These are phyloP conservation scores for Perkinsela sp. DNA, from an alignment of 208 protist species.

Conservation along the genomic window DNA sequence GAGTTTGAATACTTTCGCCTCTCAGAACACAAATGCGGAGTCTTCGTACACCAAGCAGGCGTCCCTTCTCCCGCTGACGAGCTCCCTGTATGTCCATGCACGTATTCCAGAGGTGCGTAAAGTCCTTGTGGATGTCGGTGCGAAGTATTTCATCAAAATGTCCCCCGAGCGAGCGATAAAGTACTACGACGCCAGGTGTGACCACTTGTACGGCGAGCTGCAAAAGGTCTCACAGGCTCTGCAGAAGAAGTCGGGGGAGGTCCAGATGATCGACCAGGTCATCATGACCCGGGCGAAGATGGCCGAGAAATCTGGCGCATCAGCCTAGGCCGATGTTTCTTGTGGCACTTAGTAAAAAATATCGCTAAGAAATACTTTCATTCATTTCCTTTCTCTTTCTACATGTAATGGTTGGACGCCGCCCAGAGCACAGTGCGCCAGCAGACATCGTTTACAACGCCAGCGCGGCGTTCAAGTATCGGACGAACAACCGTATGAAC, in stretches of 20 bases:
- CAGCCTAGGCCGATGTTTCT: no score
- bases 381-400: not conserved
- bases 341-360: no score
- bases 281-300: not conserved
- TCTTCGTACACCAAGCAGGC: not conserved
- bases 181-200: not conserved
- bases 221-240: not conserved
- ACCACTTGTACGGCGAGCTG: not conserved
- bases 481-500: constrained; percentile 73
- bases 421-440: constrained; percentile 69
- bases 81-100: not conserved
- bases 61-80: not conserved
- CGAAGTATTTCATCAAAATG: not conserved
- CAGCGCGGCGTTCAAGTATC: constrained; percentile 73
- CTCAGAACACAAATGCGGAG: not conserved
- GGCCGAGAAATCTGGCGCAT: no score
- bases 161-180: not conserved
- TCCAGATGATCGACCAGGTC: not conserved
- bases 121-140: not conserved
- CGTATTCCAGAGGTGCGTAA: not conserved
- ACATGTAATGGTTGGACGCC: constrained; percentile 20
- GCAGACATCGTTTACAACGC: constrained; percentile 85
- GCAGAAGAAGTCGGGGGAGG: not conserved
- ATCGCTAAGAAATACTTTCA: no score
- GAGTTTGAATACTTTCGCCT: not conserved